Base-by-base conservation (phyloP, 768 basidiomycete genomes). In the Wakefieldia striispora region DNA sequence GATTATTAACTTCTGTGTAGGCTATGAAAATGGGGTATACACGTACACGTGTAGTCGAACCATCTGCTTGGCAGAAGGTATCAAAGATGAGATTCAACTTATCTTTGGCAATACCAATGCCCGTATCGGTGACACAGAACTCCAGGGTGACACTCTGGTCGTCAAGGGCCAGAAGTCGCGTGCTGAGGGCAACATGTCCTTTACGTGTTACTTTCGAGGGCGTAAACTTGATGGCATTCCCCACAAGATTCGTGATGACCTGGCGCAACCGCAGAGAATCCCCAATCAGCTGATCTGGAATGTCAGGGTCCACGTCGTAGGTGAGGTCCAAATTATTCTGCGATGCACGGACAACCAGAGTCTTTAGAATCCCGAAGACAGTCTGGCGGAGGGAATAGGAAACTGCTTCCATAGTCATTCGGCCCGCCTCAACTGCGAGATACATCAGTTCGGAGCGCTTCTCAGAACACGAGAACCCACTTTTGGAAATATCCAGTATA, bases 371-470 rank as follows among this genome's bases (percentile, higher is more conserved):
- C 24, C 93, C 92, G 62, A 97, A 98, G 36, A 97, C 92, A 3
- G 92, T 95, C 58, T 93, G 87, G n/a, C 97, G 88, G 24, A 97
- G 79, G 10, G 95, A 97, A 72, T 95, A 99, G 2, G 95, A 88
- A n/a, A 97, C 95, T 24, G 91, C 87, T 71, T 99, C 97, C 89
- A 99, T 97, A 2, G 94, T 98, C 97, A 99, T 99, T 12, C 95
- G 88, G 39, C 97, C 97, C 35, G 95, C 97, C 71, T 99, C 97
- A 62, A 98, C 95, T 97, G 59, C 8, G 57, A 39, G 23, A 31
- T 33, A 40, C 49, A 27, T 59, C 39, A 55, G 43, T 41, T 17
- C 33, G 34, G n/a, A 26, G 19, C 29, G 24, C 14, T n/a, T 12
- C 26, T 41, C 36, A 49, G 23, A 33, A n/a, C 16, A 4, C 38